These are phyloP conservation scores for Candida pseudofarinosa DNA, from an alignment of 805 yeast species.

Conservation along the genomic window DNA sequence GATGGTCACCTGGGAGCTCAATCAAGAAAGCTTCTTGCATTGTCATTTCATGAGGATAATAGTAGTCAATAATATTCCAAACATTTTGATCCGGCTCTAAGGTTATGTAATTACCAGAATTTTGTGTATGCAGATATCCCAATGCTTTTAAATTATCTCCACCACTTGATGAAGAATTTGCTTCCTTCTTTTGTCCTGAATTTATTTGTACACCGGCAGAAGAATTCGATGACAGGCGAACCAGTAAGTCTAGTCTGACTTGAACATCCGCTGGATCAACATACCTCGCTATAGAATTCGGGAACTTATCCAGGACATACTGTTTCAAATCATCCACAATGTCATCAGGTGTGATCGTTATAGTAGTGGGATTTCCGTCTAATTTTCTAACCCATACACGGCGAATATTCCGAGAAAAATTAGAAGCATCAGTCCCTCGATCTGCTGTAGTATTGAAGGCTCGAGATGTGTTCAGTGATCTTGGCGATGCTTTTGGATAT, in stretches of 20 bases:
- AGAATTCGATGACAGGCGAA: constrained; percentile 6
- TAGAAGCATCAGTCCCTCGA: not conserved
- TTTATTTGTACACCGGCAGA: not conserved
- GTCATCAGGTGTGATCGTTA: constrained; percentile 56
- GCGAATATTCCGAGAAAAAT: constrained; percentile 12
- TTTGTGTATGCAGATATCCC: not conserved
- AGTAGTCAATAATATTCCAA: constrained; percentile 53
- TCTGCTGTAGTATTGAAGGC: not conserved
- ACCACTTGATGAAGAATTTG: not conserved
- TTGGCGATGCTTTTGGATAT: not conserved
- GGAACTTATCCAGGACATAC: constrained; percentile 58
- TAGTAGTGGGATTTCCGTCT: constrained; percentile 62
- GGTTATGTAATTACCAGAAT: not conserved
- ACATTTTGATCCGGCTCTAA: constrained; percentile 62
- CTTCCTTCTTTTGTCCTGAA: not conserved
- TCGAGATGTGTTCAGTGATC: not conserved
- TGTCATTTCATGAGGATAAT: constrained; percentile 65
- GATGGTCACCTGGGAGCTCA: constrained; percentile 21
- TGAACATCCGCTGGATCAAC: constrained; percentile 68
- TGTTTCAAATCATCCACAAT: constrained; percentile 80
- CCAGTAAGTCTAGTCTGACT: constrained; percentile 29
- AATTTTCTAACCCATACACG: constrained; percentile 56
- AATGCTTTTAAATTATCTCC: too few relatives aligned
- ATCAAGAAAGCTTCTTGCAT: constrained; percentile 62
- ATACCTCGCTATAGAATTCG: constrained; percentile 57